Percentiles rank a stretch among this genome's conserved stretches.
These are phyloP conservation scores for Monsonia emarginata DNA, from an alignment of 441 rosid species.

Conservation along the genomic window DNA sequence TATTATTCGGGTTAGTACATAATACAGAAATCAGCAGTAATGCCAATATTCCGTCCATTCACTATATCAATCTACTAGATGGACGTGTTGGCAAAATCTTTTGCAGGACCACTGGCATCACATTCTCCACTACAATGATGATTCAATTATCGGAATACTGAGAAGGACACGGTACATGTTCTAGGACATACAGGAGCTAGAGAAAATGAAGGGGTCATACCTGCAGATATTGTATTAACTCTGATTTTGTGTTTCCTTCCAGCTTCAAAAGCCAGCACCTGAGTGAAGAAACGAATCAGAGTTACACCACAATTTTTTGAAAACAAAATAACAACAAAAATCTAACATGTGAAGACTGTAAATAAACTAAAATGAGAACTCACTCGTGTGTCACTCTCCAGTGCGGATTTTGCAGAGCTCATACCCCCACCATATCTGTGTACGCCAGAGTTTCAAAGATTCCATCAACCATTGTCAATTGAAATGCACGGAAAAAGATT, in stretches of 20 bases:
- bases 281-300: not conserved
- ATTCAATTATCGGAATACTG: not conserved
- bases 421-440: slow-evolving; percentile 94
- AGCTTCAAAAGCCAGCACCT: slow-evolving; percentile 92
- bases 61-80: not conserved
- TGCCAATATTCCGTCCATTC: not conserved
- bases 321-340: not conserved
- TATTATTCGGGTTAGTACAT: not conserved
- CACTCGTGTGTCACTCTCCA: slow-evolving; percentile 88
- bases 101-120: not conserved
- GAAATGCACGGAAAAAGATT: not conserved
- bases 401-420: slow-evolving; percentile 97
- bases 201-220: slow-evolving; percentile 22
- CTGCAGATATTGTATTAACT: slow-evolving; percentile 84
- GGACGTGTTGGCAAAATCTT: not conserved
- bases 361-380: slow-evolving; percentile 18
- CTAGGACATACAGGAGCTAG: no score
- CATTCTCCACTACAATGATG: not conserved
- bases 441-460: slow-evolving; percentile 10
- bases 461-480: slow-evolving; percentile 8
- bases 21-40: not conserved
- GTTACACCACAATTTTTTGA: not conserved
- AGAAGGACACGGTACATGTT: not conserved
- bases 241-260: slow-evolving; percentile 87
- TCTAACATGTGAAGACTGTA: not conserved